Conservation (phyloP, 192 early-diverging fungal species). For the Coemansia sp. region DNA sequence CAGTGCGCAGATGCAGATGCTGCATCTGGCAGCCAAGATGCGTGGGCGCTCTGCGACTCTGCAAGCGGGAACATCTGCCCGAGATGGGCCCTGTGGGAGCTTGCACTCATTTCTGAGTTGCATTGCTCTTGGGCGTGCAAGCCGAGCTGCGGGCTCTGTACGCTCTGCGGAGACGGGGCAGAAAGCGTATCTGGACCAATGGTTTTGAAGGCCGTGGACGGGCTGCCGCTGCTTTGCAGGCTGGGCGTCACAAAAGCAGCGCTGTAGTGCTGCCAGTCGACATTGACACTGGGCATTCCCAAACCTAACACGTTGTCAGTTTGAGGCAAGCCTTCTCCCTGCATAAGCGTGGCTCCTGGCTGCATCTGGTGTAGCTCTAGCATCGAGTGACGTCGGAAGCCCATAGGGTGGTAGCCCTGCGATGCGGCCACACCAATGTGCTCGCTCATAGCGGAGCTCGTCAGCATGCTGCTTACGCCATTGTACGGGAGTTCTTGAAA, state of each 20-base stretch:
- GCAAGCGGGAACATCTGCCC: conserved; percentile 5
- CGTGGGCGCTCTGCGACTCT: background rate
- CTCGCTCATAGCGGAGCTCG: background rate
- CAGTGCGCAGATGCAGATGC: conserved; percentile 1
- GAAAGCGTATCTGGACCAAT: background rate
- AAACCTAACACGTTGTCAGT: background rate
- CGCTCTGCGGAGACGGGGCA: conserved; percentile 6
- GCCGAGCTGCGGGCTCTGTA: conserved; percentile 6
- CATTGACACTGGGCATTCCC: background rate
- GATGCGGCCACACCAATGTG: background rate
- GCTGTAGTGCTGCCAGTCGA: background rate
- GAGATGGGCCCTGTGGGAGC: background rate
- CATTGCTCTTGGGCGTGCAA: background rate
- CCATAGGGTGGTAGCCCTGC: background rate
- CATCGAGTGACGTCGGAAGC: conserved; percentile 1
- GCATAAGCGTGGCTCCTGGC: background rate
- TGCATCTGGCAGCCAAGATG: background rate
- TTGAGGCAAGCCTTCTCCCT: background rate
- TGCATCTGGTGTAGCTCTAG: conserved; percentile 1
- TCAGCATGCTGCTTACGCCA: background rate
- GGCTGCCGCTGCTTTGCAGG: conserved; percentile 1
- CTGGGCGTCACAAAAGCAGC: background rate
- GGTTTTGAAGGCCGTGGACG: background rate
- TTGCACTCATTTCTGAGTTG: conserved; percentile 1
- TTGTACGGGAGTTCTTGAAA: background rate